Evolutionary conservation across 192 early-diverging fungal genomes (phyloP).

Genomic region (Gaertneriomyces sp.): DNA sequence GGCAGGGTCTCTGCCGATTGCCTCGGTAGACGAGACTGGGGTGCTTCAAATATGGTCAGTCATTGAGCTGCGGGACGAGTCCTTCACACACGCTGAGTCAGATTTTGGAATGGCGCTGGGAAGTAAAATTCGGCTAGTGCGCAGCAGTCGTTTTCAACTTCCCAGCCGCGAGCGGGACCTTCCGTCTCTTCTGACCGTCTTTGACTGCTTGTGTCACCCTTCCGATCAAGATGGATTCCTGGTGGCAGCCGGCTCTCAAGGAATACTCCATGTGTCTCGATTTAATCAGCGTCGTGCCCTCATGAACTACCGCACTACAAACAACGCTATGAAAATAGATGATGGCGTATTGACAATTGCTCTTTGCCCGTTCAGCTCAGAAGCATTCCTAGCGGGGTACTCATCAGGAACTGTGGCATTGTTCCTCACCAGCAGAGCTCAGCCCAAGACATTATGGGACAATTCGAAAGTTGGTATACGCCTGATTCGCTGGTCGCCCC

Average conservation of each 20-base stretch:
- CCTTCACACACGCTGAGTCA: slow-evolving; percentile 17
- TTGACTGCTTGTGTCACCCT: slow-evolving; percentile 14
- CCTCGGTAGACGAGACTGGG: slow-evolving; percentile 38
- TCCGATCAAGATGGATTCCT: slow-evolving; percentile 30
- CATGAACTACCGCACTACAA: slow-evolving; percentile 20
- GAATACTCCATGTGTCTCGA: slow-evolving; percentile 31
- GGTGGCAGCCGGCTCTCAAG: slow-evolving; percentile 25
- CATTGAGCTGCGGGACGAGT: slow-evolving; percentile 22
- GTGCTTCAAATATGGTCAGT: slow-evolving; percentile 39
- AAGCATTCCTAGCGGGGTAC: slow-evolving; percentile 40
- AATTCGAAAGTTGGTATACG: slow-evolving; percentile 1
- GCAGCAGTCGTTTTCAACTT: slow-evolving; percentile 21
- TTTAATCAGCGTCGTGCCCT: slow-evolving; percentile 20
- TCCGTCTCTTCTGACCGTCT: not conserved
- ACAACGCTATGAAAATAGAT: not conserved
- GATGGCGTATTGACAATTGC: slow-evolving; percentile 26
- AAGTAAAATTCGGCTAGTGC: slow-evolving; percentile 30
- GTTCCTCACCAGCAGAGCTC: slow-evolving; percentile 16
- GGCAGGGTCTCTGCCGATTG: slow-evolving; percentile 33
- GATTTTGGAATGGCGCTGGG: slow-evolving; percentile 46
- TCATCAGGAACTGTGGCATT: slow-evolving; percentile 37
- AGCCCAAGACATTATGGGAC: slow-evolving; percentile 33
- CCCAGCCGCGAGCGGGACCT: slow-evolving; percentile 8
- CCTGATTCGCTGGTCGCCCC: slow-evolving; percentile 40
- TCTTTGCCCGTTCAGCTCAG: slow-evolving; percentile 28